phyloP scores from a whole-genome alignment of 345 rosid genomes.

The Nasturtium officinale region DNA sequence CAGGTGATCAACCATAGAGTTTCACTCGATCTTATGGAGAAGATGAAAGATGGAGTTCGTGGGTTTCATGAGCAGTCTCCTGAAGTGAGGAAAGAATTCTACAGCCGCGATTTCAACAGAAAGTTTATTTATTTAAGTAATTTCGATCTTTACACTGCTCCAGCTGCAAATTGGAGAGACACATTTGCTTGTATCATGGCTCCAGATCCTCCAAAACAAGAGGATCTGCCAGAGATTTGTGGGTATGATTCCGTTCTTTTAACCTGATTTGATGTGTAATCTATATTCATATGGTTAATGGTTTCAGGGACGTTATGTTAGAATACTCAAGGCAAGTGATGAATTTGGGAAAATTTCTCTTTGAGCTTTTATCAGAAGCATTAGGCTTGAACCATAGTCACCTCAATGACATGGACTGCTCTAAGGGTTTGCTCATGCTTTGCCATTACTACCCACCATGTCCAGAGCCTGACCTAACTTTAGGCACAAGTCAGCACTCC shows the following conservation, averaged over 20 bases:
- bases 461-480: conserved; percentile 58
- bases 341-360: conserved; percentile 43
- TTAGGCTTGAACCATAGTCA: conserved; percentile 49
- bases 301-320: conserved; percentile 46
- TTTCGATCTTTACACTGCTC: conserved; percentile 47
- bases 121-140: too few relatives aligned
- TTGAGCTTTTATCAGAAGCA: conserved; percentile 62
- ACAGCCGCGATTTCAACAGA: too few relatives aligned
- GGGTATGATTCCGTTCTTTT: conserved; percentile 33
- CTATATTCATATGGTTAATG: neutral
- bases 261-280: neutral
- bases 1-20: conserved; percentile 60
- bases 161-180: conserved; percentile 54
- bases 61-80: conserved; percentile 39
- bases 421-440: conserved; percentile 44
- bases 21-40: conserved; percentile 13
- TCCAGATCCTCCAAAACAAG: conserved; percentile 48
- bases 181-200: conserved; percentile 40
- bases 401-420: conserved; percentile 50
- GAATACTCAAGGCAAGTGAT: conserved; percentile 49
- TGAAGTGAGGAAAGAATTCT: conserved; percentile 32
- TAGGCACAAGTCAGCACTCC: conserved; percentile 53
- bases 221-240: conserved; percentile 43
- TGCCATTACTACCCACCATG: conserved; percentile 62
- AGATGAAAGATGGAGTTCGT: conserved; percentile 28